Evolutionary conservation across 305 asterid genomes (phyloP).

Genomic region (Solanum hybrid): DNA sequence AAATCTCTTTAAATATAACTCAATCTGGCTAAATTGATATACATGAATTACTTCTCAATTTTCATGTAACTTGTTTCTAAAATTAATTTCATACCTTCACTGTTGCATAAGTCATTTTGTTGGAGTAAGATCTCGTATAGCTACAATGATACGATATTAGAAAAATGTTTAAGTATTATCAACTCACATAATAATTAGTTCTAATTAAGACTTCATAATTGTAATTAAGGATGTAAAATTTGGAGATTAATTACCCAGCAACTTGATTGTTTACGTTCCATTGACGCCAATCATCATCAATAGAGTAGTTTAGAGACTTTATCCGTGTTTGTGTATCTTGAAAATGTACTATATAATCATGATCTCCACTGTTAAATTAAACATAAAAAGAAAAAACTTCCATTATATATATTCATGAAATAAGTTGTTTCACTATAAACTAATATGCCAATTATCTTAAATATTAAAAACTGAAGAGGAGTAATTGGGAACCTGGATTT

Average conservation of each 20-base stretch:
- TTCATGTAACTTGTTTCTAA: not conserved
- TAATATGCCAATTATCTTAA: too few species aligned
- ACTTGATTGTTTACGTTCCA: not conserved
- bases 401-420: too few species aligned
- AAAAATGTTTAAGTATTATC: not conserved
- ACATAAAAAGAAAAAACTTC: too few species aligned
- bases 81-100: not conserved
- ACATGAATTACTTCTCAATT: not conserved
- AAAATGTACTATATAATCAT: not conserved
- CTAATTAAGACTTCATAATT: not conserved
- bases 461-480: too few species aligned
- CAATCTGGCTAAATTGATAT: not conserved
- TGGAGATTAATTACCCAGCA: conserved; percentile 1
- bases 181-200: not conserved
- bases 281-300: conserved; percentile 3
- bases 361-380: not conserved
- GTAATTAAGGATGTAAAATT: not conserved
- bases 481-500: too few species aligned
- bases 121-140: not conserved
- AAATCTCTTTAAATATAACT: not conserved
- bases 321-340: conserved; percentile 3
- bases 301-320: conserved; percentile 4
- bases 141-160: not conserved
- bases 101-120: not conserved
- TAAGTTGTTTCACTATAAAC: too few species aligned